phyloP scores from a whole-genome alignment of 345 rosid species.

The Laguncularia racemosa region DNA sequence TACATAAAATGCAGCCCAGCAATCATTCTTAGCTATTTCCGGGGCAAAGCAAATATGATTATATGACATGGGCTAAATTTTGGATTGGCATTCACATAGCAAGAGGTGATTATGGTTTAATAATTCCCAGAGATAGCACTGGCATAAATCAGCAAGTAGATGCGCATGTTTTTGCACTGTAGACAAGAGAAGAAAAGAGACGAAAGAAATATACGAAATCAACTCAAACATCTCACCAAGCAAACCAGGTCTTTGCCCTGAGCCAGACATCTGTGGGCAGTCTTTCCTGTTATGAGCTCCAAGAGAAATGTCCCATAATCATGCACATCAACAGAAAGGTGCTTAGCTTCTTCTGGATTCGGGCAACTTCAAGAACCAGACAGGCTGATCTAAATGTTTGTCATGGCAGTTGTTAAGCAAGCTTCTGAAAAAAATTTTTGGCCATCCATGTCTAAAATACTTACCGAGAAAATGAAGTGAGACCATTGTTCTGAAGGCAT shows the following conservation, averaged over 20 bases:
- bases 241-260: conserved; percentile 20
- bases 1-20: no score
- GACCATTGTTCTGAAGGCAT: conserved; percentile 17
- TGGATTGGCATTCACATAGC: no score
- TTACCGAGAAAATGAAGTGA: conserved; percentile 22
- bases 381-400: neutral
- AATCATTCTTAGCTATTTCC: no score
- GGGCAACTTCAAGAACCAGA: conserved; percentile 2
- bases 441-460: neutral
- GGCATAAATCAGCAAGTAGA: neutral
- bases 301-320: conserved; percentile 35
- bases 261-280: conserved; percentile 12
- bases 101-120: no score
- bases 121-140: no score
- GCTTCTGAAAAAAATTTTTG: neutral
- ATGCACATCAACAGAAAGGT: conserved; percentile 22
- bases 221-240: conserved; percentile 27
- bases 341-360: conserved; percentile 18
- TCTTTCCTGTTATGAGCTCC: conserved; percentile 40
- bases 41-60: no score
- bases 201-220: neutral
- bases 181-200: neutral
- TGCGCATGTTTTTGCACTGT: neutral
- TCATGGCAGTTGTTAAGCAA: neutral
- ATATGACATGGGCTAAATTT: no score